phyloP scores from a whole-genome alignment of 176 grass and related monocot species.

The Carex parvula region DNA sequence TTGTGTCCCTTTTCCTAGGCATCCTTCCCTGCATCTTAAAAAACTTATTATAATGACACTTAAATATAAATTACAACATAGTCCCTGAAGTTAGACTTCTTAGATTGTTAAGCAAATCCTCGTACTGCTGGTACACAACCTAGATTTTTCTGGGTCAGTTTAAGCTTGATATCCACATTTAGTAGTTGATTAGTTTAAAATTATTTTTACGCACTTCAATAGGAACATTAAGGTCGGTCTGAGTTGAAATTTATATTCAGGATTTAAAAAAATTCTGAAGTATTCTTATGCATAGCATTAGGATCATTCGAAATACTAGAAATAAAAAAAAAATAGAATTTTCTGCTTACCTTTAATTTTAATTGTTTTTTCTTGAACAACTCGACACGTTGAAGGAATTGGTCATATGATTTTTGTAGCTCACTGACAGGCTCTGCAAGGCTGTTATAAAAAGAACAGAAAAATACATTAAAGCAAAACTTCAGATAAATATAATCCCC shows the following conservation, averaged over 20 bases:
- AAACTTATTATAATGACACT: slow-evolving; percentile 2
- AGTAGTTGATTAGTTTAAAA: background rate
- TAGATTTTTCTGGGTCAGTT: background rate
- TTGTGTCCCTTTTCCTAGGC: slow-evolving; percentile 26
- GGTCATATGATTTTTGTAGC: slow-evolving; percentile 64
- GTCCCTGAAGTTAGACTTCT: background rate
- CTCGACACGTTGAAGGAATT: slow-evolving; percentile 63
- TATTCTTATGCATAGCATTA: background rate
- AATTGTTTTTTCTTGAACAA: slow-evolving; percentile 60
- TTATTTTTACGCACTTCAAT: background rate
- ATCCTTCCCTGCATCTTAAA: slow-evolving; percentile 40
- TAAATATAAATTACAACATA: background rate
- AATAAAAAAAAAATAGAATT: slow-evolving; percentile 11
- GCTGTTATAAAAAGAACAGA: slow-evolving; percentile 41
- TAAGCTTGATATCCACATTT: background rate
- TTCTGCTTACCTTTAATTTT: slow-evolving; percentile 41
- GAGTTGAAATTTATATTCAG: background rate
- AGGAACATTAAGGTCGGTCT: background rate
- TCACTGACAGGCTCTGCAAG: slow-evolving; percentile 79
- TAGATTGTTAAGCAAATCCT: background rate
- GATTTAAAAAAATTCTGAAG: background rate
- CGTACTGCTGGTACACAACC: background rate
- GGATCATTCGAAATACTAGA: background rate
- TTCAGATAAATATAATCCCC: background rate
- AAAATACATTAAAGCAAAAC: background rate